phyloP scores from a whole-genome alignment of 2,329 filamentous ascomycete genomes.

The Neocucurbitaria cava region DNA sequence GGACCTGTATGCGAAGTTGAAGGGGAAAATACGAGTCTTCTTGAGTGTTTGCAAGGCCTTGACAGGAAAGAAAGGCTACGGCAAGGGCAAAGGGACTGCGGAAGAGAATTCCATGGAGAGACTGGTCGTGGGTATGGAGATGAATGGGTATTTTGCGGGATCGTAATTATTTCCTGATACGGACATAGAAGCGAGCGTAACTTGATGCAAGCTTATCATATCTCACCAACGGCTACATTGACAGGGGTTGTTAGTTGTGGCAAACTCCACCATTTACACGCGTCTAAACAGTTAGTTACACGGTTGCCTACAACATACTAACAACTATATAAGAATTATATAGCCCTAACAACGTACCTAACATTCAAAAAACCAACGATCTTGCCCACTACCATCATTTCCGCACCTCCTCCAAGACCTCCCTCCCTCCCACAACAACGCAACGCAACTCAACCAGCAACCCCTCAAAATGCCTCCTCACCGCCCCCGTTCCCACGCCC shows the following conservation, averaged over 20 bases:
- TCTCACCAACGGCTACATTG: neutral
- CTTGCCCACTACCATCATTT: neutral
- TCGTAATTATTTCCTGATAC: neutral
- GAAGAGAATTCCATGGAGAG: conserved; percentile 70
- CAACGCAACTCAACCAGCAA: too few relatives aligned
- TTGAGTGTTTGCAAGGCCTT: conserved; percentile 73
- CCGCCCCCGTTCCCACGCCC: conserved; percentile 11
- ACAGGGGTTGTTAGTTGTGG: neutral
- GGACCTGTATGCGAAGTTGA: conserved; percentile 69
- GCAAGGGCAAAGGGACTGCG: conserved; percentile 43
- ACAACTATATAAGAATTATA: too few relatives aligned
- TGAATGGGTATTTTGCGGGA: conserved; percentile 68
- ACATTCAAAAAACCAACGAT: too few relatives aligned
- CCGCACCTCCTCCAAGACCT: too few relatives aligned
- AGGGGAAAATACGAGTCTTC: conserved; percentile 76
- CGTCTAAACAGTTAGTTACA: neutral
- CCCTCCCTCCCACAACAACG: too few relatives aligned
- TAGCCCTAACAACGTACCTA: too few relatives aligned
- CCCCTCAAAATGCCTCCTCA: neutral
- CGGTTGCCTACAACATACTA: neutral
- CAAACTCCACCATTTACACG: neutral
- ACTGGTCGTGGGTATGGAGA: conserved; percentile 73
- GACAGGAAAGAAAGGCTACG: conserved; percentile 65
- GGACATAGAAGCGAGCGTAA: neutral
- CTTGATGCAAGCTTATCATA: neutral